phyloP scores from a whole-genome alignment of 352 stramenopile species.

The Thraustochytrium sp. region DNA sequence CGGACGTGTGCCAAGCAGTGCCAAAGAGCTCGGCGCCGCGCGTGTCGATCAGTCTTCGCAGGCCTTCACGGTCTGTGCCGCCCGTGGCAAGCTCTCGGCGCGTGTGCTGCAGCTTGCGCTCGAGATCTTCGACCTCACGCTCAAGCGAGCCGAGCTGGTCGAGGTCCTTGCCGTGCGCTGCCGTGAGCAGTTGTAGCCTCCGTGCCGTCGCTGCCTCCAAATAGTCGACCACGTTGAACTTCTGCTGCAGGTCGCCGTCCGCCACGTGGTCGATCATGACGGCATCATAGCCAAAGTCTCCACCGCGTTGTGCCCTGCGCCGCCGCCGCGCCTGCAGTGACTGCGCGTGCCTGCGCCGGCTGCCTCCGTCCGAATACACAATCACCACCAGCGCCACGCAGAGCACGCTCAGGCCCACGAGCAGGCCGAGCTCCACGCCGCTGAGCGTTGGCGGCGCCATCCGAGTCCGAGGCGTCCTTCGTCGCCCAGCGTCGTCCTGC shows the following conservation, averaged over 20 bases:
- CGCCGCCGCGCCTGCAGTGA: no score
- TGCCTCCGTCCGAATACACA: no score
- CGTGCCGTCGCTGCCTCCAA: not conserved
- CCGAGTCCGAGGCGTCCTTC: no score
- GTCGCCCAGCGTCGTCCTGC: no score
- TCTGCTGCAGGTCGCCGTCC: not conserved
- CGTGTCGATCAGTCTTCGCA: not conserved
- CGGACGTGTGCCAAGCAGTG: not conserved
- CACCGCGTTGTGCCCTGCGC: not conserved
- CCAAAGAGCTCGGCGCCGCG: not conserved
- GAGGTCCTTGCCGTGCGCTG: not conserved
- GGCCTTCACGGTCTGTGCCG: not conserved
- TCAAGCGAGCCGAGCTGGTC: not conserved
- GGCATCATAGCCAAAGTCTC: not conserved
- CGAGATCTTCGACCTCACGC: not conserved
- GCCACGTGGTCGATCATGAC: not conserved
- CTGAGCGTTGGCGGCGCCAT: no score
- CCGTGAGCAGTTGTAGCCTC: not conserved
- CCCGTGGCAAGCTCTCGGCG: not conserved
- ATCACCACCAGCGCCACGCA: no score
- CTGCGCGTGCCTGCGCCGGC: no score
- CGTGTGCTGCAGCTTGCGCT: not conserved
- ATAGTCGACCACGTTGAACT: conserved; percentile 5
- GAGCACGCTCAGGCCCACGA: no score
- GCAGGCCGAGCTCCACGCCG: no score